Evolutionary conservation across 1,284 basidiomycete genomes (phyloP), one percentile per base, ranked within the genome.

Genomic region (Rhizoctonia solani): DNA sequence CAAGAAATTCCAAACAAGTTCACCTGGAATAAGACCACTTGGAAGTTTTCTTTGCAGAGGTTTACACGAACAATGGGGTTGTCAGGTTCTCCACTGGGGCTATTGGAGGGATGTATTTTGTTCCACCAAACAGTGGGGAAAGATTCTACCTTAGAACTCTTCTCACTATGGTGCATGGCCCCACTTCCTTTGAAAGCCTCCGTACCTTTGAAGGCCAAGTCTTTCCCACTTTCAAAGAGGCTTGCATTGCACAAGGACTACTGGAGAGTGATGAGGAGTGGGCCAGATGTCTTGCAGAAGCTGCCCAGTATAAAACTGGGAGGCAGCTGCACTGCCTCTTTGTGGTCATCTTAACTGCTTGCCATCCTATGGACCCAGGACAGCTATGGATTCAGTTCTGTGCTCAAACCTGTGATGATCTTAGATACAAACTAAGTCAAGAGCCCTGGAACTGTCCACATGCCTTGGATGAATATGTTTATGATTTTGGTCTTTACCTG

Each of bases 221-320:
- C 6, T 69, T 73, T 68, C 59, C 61, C 1, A 77, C 77, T 0
- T 81, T 74, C 58, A 69, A 74, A 29, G 76, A 74, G 4, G 79
- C 79, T 6, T 83, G 81, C 54, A 52, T 79, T 44, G 79, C 77
- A 5, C 66, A 72, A 2, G 81, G 81, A 0, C 73, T 84, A 0
- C 71, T 83, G 0, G 74, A 81, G 53, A 77, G 82, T 74, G 81
- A 83, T 74, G 72, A 73, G 0, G 81, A 83, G 69, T 82, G 80
- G 80, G 25, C 73, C 0, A 68, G 70, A 3, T 82, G 81, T 65
- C 71, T 83, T 0, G 21, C 71, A 25, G 81, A 84, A 67, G 82
- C 82, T 9, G 50, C 73, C 23, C 54, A 59, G 0, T 80, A 82
- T 74, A 76, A 81, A 42, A 78, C 76, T 2, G 82, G 80, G 0